Conservation (phyloP, 148 eudicot genomes). For the Cornus controversa region DNA sequence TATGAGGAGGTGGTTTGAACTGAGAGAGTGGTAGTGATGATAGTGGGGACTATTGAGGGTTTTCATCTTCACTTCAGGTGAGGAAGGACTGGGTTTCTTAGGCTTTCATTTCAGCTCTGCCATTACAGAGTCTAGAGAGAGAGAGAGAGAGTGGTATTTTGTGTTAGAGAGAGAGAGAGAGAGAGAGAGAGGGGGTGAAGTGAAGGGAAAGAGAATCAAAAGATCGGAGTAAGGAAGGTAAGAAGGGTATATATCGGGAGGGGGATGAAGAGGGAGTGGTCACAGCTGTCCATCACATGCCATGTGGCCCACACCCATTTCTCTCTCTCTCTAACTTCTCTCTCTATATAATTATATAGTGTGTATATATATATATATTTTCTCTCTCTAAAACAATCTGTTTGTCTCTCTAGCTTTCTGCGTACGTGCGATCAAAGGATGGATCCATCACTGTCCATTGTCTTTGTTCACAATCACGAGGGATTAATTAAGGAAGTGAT, state of each 20-base stretch:
- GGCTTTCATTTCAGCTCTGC: slow-evolving; percentile 25
- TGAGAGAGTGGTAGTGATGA: neutral
- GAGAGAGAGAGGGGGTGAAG: slow-evolving; percentile 22
- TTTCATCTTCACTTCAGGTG: slow-evolving; percentile 21
- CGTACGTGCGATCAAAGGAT: slow-evolving; percentile 52
- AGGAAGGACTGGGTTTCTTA: neutral
- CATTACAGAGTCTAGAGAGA: slow-evolving; percentile 13
- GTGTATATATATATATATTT: neutral
- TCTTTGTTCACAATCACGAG: slow-evolving; percentile 8
- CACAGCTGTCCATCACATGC: slow-evolving; percentile 66
- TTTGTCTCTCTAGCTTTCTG: slow-evolving; percentile 42
- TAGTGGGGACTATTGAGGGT: slow-evolving; percentile 13
- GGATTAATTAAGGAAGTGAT: slow-evolving; percentile 8
- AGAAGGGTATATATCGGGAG: slow-evolving; percentile 36
- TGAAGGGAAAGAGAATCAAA: slow-evolving; percentile 49
- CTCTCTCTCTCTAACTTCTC: too few species aligned
- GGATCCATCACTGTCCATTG: slow-evolving; percentile 42
- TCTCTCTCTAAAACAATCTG: slow-evolving; percentile 18
- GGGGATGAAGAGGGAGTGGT: slow-evolving; percentile 5
- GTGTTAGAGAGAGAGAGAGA: neutral
- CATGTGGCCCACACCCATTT: slow-evolving; percentile 37
- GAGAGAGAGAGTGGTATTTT: neutral
- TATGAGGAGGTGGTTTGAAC: neutral
- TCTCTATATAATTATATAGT: too few species aligned
- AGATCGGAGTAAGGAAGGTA: slow-evolving; percentile 29